A percentile compares a stretch with the other conserved stretches of the same genome.
These are phyloP conservation scores for Eurotiales sp. DNA, from an alignment of 2,329 filamentous ascomycete genomes.

Conservation along the genomic window DNA sequence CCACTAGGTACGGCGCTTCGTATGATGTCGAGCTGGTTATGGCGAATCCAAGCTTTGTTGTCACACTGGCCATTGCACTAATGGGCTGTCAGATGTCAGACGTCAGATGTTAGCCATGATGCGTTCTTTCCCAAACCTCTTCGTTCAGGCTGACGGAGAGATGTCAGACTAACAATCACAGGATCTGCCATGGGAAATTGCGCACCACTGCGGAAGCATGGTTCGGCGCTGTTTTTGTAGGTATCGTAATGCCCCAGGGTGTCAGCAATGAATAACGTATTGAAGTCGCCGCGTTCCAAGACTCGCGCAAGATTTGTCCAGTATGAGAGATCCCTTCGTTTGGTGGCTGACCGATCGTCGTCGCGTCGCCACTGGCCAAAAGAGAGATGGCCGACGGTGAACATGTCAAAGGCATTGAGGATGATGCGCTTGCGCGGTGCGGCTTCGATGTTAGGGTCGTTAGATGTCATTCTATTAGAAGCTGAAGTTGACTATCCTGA, in stretches of 20 bases:
- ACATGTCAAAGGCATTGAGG: conserved; percentile 40
- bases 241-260: conserved; percentile 62
- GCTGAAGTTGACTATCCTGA: too few relatives aligned
- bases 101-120: too few relatives aligned
- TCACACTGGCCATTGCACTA: conserved; percentile 64
- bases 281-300: conserved; percentile 47
- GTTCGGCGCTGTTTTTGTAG: conserved; percentile 57
- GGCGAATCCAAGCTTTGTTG: conserved; percentile 63
- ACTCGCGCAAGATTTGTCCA: conserved; percentile 47
- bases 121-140: too few relatives aligned
- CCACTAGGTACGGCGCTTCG: conserved; percentile 65
- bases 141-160: conserved; percentile 50
- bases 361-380: conserved; percentile 30
- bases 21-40: conserved; percentile 66
- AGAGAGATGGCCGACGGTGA: conserved; percentile 35
- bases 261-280: conserved; percentile 51
- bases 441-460: too few relatives aligned
- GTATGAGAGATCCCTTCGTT: conserved; percentile 40
- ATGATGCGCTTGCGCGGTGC: conserved; percentile 20
- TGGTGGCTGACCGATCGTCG: conserved; percentile 33
- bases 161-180: conserved; percentile 30
- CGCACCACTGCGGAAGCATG: conserved; percentile 58
- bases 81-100: conserved; percentile 56
- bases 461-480: too few relatives aligned
- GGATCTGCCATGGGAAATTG: conserved; percentile 70